These are phyloP conservation scores for Agaricales sp. DNA, from an alignment of 1,284 basidiomycete genomes.

Conservation along the genomic window DNA sequence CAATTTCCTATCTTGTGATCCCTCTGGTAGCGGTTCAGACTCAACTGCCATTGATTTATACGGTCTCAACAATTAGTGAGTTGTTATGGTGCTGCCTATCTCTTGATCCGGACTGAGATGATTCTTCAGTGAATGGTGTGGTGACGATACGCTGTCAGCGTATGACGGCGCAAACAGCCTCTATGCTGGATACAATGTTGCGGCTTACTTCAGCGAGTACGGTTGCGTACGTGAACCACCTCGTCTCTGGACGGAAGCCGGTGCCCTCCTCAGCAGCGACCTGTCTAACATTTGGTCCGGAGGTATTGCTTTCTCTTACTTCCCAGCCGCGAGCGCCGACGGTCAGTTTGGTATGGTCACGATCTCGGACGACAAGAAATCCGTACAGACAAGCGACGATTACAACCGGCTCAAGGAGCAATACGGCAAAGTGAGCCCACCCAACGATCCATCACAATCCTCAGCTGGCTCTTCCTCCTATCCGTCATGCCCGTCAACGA, in stretches of 20 bases:
- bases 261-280: conserved; percentile 58
- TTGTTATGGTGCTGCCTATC: conserved; percentile 11
- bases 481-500: conserved; percentile 56
- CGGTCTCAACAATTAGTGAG: conserved; percentile 73
- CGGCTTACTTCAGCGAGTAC: conserved; percentile 87
- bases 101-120: conserved; percentile 11
- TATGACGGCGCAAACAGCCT: conserved; percentile 44
- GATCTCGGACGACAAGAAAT: conserved; percentile 49
- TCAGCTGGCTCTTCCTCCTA: conserved; percentile 44
- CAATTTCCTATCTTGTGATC: conserved; percentile 75
- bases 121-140: conserved; percentile 65
- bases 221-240: conserved; percentile 61
- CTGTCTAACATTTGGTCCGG: conserved; percentile 82
- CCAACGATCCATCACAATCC: conserved; percentile 54
- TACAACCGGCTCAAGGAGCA: conserved; percentile 57
- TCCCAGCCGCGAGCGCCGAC: conserved; percentile 54
- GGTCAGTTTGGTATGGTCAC: conserved; percentile 82
- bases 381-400: conserved; percentile 57
- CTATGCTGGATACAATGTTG: conserved; percentile 64
- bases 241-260: conserved; percentile 76
- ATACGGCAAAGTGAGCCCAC: conserved; percentile 46
- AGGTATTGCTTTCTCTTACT: conserved; percentile 83
- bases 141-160: conserved; percentile 48
- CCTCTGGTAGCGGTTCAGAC: conserved; percentile 39
- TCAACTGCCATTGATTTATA: conserved; percentile 72